Evolutionary conservation across 148 eudicot genomes (phyloP), one percentile per base, ranked within the genome.

Genomic region (Spergularia marina): DNA sequence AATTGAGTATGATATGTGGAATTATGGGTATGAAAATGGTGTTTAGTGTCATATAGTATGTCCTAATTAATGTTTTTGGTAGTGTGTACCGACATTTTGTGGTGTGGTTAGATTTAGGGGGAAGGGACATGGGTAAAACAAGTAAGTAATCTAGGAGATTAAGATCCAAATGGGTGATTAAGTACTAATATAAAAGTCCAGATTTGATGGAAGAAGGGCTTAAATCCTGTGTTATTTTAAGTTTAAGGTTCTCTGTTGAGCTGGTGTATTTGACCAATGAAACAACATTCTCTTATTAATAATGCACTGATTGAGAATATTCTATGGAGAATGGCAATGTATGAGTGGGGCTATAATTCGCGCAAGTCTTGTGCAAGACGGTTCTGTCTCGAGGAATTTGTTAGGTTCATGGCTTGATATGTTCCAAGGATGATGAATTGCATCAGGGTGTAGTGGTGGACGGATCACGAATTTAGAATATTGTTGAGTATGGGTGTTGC

Each of bases 271-370:
- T 47, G 12, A 40, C 75, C 6, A 56, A 13, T 51, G 5, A 25
- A 66, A 51, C 16, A 2, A 55, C 3, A 40, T n/a, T 23, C 25
- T 54, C 58, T 52, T n/a, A 17, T 55, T 56, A 30, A 70, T 16
- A 44, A 72, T 65, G 39, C 36, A 66, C 14, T 25, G 15, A 56
- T 58, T 61, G 10, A 65, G 54, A 79, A 73, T 73, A 68, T 67
- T 79, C 68, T 70, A 5, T 52, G 17, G 41, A 55, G 51, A 69
- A 68, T 49, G n/a, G 51, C 47, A 17, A 14, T 3, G 15, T 41
- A 7, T 11, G 20, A 15, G 76, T n/a, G 11, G 41, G 11, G 41
- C 41, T n/a, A 9, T 44, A 23, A 73, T 20, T 59, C 16, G 36
- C 23, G 36, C 11, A n/a, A 34, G 11, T 39, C 49, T 57, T 4